Base-by-base conservation (phyloP, 2,329 filamentous ascomycete species). In the Aspergillus spinulosporus region DNA sequence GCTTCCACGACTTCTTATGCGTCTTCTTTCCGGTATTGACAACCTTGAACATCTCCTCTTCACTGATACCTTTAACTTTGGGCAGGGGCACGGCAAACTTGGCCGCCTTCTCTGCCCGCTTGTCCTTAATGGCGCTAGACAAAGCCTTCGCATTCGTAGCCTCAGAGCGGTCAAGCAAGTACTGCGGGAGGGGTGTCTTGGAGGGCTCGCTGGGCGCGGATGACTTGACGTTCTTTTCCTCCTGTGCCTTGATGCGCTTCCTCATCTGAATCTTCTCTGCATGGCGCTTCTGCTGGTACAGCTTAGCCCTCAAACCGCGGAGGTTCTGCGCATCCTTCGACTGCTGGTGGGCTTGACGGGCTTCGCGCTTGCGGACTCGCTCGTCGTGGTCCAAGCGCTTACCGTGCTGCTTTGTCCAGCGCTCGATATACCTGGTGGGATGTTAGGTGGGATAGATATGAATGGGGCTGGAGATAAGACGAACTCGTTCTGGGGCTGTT, bases 201-300 rank as follows among this genome's bases (percentile, higher is more conserved):
- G 83, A 85, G 28, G 92, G 89, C 75, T 94, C 89, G 66, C 88
- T 84, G 64, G 89, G 86, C 54, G 88, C 87, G 32, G 84, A 80
- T 12, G 89, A 90, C 79, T 97, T 96, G 81, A 97, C 87, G 72
- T 97, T 95, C 78, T 91, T 88, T 81, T 97, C 90, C 78, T 99
- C 94, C 80, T 96, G 90, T 44, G 90, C 89, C 78, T 89, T 90
- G 84, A 99, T 95, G 70, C 87, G 81, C 83, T 96, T 96, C 77
- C 88, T 89, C 88, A 96, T 92, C 83, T 96, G 91, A 73, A 96
- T 96, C 88, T 99, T 99, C 82, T 99, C 92, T 74, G 92, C 89
- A 80, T 92, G 90, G 28, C 94, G 86, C 82, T 92, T 91, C 84
- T 97, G 88, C 75, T 93, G 88, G 80, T 94, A 88, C 69, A 96